Evolutionary conservation across 306 rosid genomes (phyloP).

Genomic region (Vigna radiata): DNA sequence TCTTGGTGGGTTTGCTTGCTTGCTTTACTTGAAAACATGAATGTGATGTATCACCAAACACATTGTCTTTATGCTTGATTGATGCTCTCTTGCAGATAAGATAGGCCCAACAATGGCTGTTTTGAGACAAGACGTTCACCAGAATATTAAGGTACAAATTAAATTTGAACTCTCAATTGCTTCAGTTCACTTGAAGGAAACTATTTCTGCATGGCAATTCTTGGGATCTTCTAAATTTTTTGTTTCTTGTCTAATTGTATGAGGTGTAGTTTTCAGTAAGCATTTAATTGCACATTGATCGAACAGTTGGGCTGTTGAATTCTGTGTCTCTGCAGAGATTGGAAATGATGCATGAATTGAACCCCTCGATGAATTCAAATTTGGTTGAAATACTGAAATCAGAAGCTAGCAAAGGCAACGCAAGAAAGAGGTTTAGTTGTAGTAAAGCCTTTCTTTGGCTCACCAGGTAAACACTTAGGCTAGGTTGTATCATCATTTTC

Average conservation of each 20-base stretch:
- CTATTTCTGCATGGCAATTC: not conserved
- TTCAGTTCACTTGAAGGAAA: slow-evolving; percentile 1
- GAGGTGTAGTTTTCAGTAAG: slow-evolving; percentile 18
- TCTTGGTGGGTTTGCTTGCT: slow-evolving; percentile 63
- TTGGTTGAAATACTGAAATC: slow-evolving; percentile 78
- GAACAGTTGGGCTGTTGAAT: slow-evolving; percentile 10
- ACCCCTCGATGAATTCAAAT: slow-evolving; percentile 65
- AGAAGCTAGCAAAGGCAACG: slow-evolving; percentile 65
- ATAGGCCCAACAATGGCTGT: slow-evolving; percentile 97
- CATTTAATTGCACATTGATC: slow-evolving; percentile 18
- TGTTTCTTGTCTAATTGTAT: slow-evolving; percentile 13
- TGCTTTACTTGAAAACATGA: slow-evolving; percentile 43
- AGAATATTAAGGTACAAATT: slow-evolving; percentile 75
- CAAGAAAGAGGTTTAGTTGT: slow-evolving; percentile 62
- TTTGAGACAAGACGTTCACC: slow-evolving; percentile 80
- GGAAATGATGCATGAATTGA: slow-evolving; percentile 68
- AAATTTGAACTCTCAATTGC: slow-evolving; percentile 3
- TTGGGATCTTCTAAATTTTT: slow-evolving; percentile 2
- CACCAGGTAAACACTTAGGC: slow-evolving; percentile 61
- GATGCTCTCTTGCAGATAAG: slow-evolving; percentile 69
- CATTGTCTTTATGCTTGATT: slow-evolving; percentile 35
- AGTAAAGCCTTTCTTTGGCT: slow-evolving; percentile 89
- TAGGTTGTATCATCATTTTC: slow-evolving; percentile 15
- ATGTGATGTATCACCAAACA: slow-evolving; percentile 34
- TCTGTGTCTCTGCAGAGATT: slow-evolving; percentile 60